Percentiles rank a stretch among this genome's conserved stretches.
Conservation (phyloP, 306 rosid species). For the Argentina anserina region DNA sequence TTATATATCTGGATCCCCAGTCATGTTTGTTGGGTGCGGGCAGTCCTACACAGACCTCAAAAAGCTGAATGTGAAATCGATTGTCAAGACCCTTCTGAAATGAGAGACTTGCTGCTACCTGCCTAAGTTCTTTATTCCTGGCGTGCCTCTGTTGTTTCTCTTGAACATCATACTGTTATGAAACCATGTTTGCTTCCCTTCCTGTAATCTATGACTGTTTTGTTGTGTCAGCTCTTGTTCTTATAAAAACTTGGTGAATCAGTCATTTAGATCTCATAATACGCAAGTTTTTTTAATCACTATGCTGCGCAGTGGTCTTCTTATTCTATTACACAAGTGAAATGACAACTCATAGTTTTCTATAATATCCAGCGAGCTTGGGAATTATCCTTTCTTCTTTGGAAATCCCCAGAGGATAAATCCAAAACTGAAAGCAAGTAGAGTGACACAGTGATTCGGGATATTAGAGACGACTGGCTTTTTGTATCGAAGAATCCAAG, state of each 20-base stretch:
- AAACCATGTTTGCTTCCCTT: slow-evolving; percentile 28
- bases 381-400: too few species aligned
- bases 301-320: too few species aligned
- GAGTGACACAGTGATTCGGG: too few species aligned
- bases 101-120: slow-evolving; percentile 28
- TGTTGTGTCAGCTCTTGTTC: slow-evolving; percentile 22
- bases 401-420: too few species aligned
- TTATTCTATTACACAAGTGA: not conserved
- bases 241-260: slow-evolving; percentile 20
- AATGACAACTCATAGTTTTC: too few species aligned
- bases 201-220: not conserved
- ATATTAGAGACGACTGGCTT: too few species aligned
- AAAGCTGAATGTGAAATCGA: slow-evolving; percentile 91
- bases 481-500: too few species aligned
- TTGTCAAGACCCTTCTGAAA: slow-evolving; percentile 84
- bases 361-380: too few species aligned
- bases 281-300: too few species aligned
- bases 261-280: too few species aligned
- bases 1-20: slow-evolving; percentile 93
- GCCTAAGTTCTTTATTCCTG: not conserved
- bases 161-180: not conserved
- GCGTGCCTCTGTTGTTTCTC: not conserved
- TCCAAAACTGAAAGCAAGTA: too few species aligned
- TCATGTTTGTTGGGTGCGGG: slow-evolving; percentile 98
- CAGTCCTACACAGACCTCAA: slow-evolving; percentile 96